Percentiles rank a stretch among this genome's conserved stretches.
phyloP scores from a whole-genome alignment of 129 eudicot species.

The Heracleum sosnowskyi region DNA sequence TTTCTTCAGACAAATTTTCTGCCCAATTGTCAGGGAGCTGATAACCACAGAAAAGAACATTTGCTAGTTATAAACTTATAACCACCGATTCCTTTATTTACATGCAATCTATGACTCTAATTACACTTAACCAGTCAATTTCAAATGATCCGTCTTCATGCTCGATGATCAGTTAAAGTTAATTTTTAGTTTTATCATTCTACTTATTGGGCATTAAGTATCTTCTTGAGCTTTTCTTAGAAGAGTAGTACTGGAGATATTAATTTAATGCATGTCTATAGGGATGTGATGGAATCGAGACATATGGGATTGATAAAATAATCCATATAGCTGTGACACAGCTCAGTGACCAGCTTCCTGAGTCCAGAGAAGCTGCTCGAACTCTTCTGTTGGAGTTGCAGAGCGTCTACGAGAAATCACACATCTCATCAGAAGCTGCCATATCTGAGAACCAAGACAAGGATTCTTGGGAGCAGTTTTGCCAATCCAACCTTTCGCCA shows the following conservation, averaged over 20 bases:
- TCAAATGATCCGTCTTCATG: not conserved
- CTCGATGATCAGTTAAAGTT: not conserved
- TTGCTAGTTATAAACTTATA: not conserved
- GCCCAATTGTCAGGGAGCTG: not conserved
- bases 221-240: not conserved
- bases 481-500: constrained; percentile 63
- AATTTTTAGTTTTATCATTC: not conserved
- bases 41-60: not conserved
- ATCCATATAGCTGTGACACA: constrained; percentile 64
- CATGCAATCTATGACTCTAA: not conserved
- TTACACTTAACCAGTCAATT: not conserved
- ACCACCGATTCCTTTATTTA: not conserved
- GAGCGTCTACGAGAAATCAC: constrained; percentile 42
- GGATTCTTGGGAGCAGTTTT: constrained; percentile 61
- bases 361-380: constrained; percentile 86
- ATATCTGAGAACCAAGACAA: constrained; percentile 28
- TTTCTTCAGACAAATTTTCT: not conserved
- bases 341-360: constrained; percentile 81
- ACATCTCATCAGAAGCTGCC: constrained; percentile 17
- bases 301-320: constrained; percentile 63
- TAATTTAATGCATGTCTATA: constrained; percentile 12
- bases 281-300: constrained; percentile 63
- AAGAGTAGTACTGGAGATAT: not conserved
- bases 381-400: constrained; percentile 60
- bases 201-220: not conserved